A percentile compares a stretch with the other conserved stretches of the same genome.
phyloP scores from a whole-genome alignment of 345 rosid genomes.

The Schrenkiella parvula region DNA sequence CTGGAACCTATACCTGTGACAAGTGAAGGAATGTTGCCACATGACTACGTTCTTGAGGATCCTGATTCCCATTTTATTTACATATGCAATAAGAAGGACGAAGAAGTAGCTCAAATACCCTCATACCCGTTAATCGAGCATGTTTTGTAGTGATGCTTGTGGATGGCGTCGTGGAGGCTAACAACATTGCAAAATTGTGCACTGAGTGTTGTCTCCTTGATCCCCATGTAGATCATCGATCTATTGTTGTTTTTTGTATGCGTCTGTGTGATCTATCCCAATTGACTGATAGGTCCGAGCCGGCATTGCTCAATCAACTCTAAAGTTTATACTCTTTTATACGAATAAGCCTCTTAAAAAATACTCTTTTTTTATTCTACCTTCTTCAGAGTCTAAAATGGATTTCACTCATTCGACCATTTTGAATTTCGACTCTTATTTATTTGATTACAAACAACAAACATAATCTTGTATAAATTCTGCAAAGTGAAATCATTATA shows the following conservation, averaged over 20 bases:
- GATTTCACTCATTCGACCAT: not conserved
- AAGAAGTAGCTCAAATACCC: constrained; percentile 34
- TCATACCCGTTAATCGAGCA: constrained; percentile 41
- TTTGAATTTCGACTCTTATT: not conserved
- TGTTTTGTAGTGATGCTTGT: constrained; percentile 24
- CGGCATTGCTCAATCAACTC: not conserved
- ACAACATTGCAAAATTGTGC: not conserved
- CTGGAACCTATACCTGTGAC: constrained; percentile 67
- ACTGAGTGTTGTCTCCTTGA: not conserved
- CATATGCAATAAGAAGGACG: constrained; percentile 59
- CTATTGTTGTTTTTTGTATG: constrained; percentile 9
- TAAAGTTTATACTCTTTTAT: not conserved
- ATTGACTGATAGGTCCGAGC: constrained; percentile 2
- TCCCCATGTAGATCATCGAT: not conserved
- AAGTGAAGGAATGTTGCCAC: constrained; percentile 61
- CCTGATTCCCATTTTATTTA: constrained; percentile 93
- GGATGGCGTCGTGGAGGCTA: not conserved
- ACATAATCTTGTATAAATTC: not conserved
- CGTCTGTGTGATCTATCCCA: constrained; percentile 18
- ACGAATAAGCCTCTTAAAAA: not conserved
- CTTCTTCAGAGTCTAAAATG: not conserved
- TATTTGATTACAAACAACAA: not conserved
- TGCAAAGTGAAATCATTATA: not conserved
- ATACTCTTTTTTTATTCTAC: not conserved
- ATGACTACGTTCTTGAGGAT: constrained; percentile 70